Evolutionary conservation across 1,284 basidiomycete genomes (phyloP).

Genomic region (Apiotrichum laibachii): DNA sequence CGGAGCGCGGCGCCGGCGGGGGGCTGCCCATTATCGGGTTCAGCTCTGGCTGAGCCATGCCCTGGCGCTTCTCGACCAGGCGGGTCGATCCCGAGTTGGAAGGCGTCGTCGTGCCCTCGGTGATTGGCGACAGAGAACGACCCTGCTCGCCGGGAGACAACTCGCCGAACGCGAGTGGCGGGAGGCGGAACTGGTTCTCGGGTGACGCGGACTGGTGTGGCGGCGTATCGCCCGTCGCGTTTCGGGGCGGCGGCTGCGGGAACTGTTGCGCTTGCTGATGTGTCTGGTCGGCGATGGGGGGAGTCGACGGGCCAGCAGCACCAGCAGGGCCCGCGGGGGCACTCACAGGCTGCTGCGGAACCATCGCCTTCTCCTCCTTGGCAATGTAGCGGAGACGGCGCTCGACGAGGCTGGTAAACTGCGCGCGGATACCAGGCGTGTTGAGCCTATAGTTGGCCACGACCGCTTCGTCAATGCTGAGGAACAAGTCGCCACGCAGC

Average conservation of each 20-base stretch:
- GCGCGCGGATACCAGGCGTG: slow-evolving; percentile 66
- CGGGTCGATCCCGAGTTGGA: slow-evolving; percentile 27
- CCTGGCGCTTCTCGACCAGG: background rate
- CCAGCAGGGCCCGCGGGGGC: too few species aligned
- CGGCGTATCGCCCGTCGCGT: background rate
- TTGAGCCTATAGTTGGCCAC: slow-evolving; percentile 65
- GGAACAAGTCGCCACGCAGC: slow-evolving; percentile 63
- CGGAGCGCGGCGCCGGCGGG: background rate
- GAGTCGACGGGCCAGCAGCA: background rate
- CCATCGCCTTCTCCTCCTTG: background rate
- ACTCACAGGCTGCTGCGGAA: background rate
- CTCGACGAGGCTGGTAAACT: slow-evolving; percentile 63
- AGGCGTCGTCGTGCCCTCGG: slow-evolving; percentile 51
- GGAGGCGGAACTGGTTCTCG: slow-evolving; percentile 30
- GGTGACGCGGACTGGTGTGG: slow-evolving; percentile 1
- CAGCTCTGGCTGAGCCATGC: background rate
- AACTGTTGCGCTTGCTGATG: background rate
- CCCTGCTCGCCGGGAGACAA: slow-evolving; percentile 12
- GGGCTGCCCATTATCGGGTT: background rate
- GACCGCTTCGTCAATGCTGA: slow-evolving; percentile 81
- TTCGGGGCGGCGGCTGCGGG: background rate
- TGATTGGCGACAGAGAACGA: slow-evolving; percentile 55
- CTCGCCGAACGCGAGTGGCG: slow-evolving; percentile 37
- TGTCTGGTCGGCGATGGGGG: background rate
- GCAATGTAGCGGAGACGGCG: slow-evolving; percentile 58